Base-by-base conservation (phyloP, 2,329 filamentous ascomycete species). In the Metarhizium humberi region DNA sequence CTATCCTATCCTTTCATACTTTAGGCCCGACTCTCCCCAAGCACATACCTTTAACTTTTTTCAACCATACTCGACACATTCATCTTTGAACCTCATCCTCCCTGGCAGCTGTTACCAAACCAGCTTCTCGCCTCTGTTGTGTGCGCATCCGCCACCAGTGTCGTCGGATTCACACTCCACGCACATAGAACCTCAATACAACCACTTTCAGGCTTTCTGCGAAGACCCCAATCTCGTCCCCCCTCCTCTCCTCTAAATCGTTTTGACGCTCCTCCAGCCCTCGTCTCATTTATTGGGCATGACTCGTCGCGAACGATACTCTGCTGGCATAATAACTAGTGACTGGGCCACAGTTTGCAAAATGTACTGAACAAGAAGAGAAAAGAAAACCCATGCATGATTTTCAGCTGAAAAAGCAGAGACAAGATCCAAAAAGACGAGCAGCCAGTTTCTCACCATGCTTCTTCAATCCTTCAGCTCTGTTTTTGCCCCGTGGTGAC, bases 301-400 rank as follows among this genome's bases (percentile, higher is more conserved):
- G 55, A 54, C 55, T 57, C 52, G 55, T 52, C 55, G 55, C 50
- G 52, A 54, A 57, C 49, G 48, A 52, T 54, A 54, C 32, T 54
- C 55, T 52, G 52, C 55, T 46, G 55, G 45, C 50, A 51, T 54
- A 16, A 54, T 54, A 8, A 57, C 20, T 48, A 54, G 55, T 54
- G 52, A 52, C 48, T 57, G 52, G 55, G 52, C 49, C 10, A 57
- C 50, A 49, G 52, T 52, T 47, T 57, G 52, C 55, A 57, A 56
- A 56, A 56, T 56, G 55, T 53, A 56, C 53, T 50, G 5, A 20
- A 40, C n/a, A 50, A 16, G 8, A 29, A 14, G 29, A 45, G 10
- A 55, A 48, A 45, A 50, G 20, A 50, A 55, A n/a, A 25, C 25
- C 25, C 25, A 25, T 25, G 25, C 20, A 51, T 38, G 34, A 20